Evolutionary conservation across 805 yeast species (phyloP).

Genomic region (Saturnispora sanitii): DNA sequence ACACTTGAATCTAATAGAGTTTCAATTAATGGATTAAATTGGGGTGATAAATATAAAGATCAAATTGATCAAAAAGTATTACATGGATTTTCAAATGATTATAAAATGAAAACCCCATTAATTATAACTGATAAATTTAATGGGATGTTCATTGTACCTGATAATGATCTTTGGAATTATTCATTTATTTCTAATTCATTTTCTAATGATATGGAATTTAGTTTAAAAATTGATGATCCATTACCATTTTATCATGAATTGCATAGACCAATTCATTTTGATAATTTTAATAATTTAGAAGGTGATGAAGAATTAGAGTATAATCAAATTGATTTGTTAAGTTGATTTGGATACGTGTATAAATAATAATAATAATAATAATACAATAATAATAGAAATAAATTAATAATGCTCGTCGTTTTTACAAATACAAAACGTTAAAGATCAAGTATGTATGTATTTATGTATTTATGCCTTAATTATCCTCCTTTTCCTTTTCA

Average conservation of each 20-base stretch:
- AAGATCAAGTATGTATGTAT: too few relatives aligned
- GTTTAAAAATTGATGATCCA: slow-evolving; percentile 69
- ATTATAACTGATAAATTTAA: slow-evolving; percentile 62
- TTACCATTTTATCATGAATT: slow-evolving; percentile 71
- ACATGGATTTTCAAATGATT: slow-evolving; percentile 53
- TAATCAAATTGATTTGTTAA: slow-evolving; percentile 11
- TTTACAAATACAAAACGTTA: too few relatives aligned
- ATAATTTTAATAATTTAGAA: slow-evolving; percentile 59
- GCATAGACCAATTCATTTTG: slow-evolving; percentile 85
- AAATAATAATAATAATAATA: background rate
- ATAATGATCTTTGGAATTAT: slow-evolving; percentile 80
- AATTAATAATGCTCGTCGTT: too few relatives aligned
- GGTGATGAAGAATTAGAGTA: slow-evolving; percentile 23
- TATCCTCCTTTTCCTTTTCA: too few relatives aligned
- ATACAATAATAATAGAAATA: background rate
- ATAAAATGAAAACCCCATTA: slow-evolving; percentile 55
- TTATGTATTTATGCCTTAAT: too few relatives aligned
- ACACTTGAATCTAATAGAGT: slow-evolving; percentile 59
- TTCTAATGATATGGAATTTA: slow-evolving; percentile 50
- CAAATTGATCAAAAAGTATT: slow-evolving; percentile 48
- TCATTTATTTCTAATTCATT: slow-evolving; percentile 82
- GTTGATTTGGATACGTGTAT: background rate
- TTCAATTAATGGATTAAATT: slow-evolving; percentile 54
- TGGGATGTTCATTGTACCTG: slow-evolving; percentile 85
- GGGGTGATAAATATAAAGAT: slow-evolving; percentile 67